Evolutionary conservation across 2,329 filamentous ascomycete genomes (phyloP), one percentile per base, ranked within the genome.

Genomic region (Capronia coronata): DNA sequence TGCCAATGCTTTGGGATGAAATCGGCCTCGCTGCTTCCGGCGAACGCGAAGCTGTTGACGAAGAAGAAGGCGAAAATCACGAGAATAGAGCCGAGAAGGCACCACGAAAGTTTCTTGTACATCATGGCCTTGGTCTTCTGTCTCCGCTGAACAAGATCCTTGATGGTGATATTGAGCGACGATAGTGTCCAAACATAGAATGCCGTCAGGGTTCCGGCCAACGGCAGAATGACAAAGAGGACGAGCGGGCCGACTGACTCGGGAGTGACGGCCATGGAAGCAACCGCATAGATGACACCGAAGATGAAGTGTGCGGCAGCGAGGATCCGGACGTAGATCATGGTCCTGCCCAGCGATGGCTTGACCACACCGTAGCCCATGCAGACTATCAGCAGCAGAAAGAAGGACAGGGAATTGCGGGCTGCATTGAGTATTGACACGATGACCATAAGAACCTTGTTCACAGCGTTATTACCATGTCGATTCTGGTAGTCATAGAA

Each of bases 301-400:
- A 98, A 98, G 45, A 94, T 74, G 64, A 98, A 98, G 69, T 98
- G 93, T 2, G 84, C 87, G 55, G 90, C 84, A 13, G 93, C 93
- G 14, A 98, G 79, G 72, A 86, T 86, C 52, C 93, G 87, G 37
- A 96, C 90, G 62, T 87, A 91, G 58, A 91, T 81, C 93, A 98
- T 98, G 10, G 89, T 90, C 63, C 84, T 86, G 50, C 93, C 93
- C 3, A 98, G 78, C 1, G 85, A 88, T 2, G 84, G 86, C 71
- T 97, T 97, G 59, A 98, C 94, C 19, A 98, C 94, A 61, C 93
- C 93, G 62, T 98, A 98, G 25, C 93, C 93, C 93, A 98, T 98
- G 68, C 93, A 98, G 25, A 98, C 93, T 59, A 98, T 97, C 46
- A 98, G 82, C 7, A 98, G 78, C 43, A 98, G 75, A 75, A 98